Evolutionary conservation across 768 basidiomycete genomes (phyloP).

Genomic region (Mrakia blollopis): DNA sequence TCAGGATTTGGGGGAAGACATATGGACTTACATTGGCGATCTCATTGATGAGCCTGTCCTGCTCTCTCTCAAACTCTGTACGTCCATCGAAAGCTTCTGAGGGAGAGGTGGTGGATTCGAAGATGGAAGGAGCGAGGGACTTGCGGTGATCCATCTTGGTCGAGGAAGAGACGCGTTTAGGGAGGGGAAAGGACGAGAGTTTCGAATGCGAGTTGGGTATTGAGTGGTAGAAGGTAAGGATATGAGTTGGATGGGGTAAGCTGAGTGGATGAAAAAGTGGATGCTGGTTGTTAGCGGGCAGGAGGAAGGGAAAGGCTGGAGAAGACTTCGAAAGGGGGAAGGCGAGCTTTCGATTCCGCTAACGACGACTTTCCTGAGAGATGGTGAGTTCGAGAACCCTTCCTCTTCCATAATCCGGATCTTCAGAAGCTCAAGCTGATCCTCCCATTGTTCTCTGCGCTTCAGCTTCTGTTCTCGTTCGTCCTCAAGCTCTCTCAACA

Average conservation of each 20-base stretch:
- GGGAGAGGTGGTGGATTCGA: constrained; percentile 18
- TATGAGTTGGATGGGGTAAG: background rate
- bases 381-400: background rate
- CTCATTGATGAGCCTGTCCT: constrained; percentile 66
- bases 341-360: no score
- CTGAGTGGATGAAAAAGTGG: background rate
- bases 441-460: background rate
- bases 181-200: background rate
- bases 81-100: constrained; percentile 40
- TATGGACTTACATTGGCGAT: constrained; percentile 59
- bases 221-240: background rate
- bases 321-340: background rate
- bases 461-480: background rate
- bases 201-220: background rate
- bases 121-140: constrained; percentile 29
- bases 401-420: background rate
- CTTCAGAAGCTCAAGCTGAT: background rate
- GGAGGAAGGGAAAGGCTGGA: background rate
- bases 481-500: background rate
- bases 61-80: constrained; percentile 72
- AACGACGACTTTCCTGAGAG: background rate
- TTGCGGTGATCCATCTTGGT: constrained; percentile 20
- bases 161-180: background rate
- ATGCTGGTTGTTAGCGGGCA: background rate
- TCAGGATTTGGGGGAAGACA: background rate